phyloP scores from a whole-genome alignment of 208 protist species.

The Crithidia fasciculata region DNA sequence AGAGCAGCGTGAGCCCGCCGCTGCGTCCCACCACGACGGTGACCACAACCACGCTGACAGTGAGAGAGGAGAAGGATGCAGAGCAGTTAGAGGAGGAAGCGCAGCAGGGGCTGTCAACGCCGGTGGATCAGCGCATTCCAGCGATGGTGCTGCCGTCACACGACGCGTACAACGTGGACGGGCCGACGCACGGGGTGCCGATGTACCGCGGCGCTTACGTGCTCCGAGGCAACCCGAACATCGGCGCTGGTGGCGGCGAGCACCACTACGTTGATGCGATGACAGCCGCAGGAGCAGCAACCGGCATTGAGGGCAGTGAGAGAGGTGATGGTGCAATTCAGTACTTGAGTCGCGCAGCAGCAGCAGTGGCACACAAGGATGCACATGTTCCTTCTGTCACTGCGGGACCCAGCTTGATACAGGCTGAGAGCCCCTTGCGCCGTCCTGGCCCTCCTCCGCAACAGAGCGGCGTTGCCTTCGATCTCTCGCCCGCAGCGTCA shows the following conservation, averaged over 20 bases:
- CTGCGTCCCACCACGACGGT: not conserved
- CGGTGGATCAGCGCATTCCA: constrained; percentile 30
- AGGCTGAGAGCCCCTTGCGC: too few relatives aligned
- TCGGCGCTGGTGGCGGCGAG: too few relatives aligned
- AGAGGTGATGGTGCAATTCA: too few relatives aligned
- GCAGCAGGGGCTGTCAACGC: constrained; percentile 4
- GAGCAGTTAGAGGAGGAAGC: too few relatives aligned
- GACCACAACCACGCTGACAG: not conserved
- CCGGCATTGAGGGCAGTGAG: too few relatives aligned
- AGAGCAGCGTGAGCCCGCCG: not conserved
- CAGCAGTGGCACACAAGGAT: too few relatives aligned
- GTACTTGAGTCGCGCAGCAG: too few relatives aligned
- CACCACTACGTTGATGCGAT: not conserved
- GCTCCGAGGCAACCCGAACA: not conserved
- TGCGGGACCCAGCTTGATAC: too few relatives aligned
- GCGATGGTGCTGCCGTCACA: constrained; percentile 22
- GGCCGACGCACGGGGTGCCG: not conserved
- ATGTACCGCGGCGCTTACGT: not conserved
- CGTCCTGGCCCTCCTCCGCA: not conserved
- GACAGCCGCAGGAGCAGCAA: not conserved
- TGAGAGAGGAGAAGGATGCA: not conserved
- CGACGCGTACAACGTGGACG: constrained; percentile 25
- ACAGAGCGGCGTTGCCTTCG: not conserved
- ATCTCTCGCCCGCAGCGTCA: not conserved
- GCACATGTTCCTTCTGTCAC: too few relatives aligned